A percentile compares a stretch with the other conserved stretches of the same genome.
These are phyloP conservation scores for Termitomyces sp. DNA, from an alignment of 768 basidiomycete genomes.

Conservation along the genomic window DNA sequence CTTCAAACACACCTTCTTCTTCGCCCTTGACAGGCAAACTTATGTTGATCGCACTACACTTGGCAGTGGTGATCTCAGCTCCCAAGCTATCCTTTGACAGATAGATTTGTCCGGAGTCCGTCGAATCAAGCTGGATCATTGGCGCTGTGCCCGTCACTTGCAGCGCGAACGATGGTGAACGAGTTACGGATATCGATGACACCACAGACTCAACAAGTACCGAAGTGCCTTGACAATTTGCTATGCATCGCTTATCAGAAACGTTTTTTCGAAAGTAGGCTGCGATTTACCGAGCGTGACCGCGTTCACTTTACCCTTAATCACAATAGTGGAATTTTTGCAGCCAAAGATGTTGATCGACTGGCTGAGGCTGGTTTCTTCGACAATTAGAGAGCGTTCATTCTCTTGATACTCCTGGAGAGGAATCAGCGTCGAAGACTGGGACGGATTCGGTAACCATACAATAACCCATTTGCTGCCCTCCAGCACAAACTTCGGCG, in stretches of 20 bases:
- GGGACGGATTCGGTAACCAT: slow-evolving; percentile 18
- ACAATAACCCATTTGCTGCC: slow-evolving; percentile 95
- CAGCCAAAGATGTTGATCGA: slow-evolving; percentile 87
- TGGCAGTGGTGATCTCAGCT: slow-evolving; percentile 88
- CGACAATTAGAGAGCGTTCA: slow-evolving; percentile 63
- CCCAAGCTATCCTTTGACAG: slow-evolving; percentile 74
- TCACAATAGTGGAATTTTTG: slow-evolving; percentile 74
- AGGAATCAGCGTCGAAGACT: not conserved
- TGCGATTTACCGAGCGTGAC: slow-evolving; percentile 65
- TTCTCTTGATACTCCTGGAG: slow-evolving; percentile 88
- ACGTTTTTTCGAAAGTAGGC: slow-evolving; percentile 8
- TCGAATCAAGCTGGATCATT: slow-evolving; percentile 90
- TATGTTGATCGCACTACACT: slow-evolving; percentile 91
- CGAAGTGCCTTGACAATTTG: slow-evolving; percentile 83
- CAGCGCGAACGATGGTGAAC: slow-evolving; percentile 87
- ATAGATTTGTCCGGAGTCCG: slow-evolving; percentile 93
- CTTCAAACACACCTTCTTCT: slow-evolving; percentile 88
- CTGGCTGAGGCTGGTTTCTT: slow-evolving; percentile 73
- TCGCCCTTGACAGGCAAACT: slow-evolving; percentile 81
- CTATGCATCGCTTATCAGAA: slow-evolving; percentile 31
- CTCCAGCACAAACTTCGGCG: slow-evolving; percentile 81
- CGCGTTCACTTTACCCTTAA: slow-evolving; percentile 95
- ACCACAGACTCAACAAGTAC: slow-evolving; percentile 90
- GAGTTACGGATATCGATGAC: slow-evolving; percentile 84
- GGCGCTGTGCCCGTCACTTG: slow-evolving; percentile 90